Base-by-base conservation (phyloP, 331 rosid genomes). In the Saraca asoca region DNA sequence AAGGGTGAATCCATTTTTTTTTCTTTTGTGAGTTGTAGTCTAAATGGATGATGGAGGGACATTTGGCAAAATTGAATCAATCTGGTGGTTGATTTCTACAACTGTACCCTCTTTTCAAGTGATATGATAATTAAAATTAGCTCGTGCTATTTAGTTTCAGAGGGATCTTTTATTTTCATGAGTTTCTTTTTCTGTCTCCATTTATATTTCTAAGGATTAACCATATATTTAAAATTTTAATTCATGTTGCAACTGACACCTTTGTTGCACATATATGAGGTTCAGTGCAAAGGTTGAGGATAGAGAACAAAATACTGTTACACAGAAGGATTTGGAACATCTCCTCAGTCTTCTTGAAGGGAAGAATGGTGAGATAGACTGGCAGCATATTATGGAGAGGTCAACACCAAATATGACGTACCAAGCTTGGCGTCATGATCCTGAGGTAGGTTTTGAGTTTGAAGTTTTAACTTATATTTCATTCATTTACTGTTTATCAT, bases 341-440 rank as follows among this genome's bases (percentile, higher is more conserved):
- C 81, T 94, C 58, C 75, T 86, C 54, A 79, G 83, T 62, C 85
- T 94, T 61, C 85, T 90, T 48, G 86, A 84, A 76, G 95, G 95
- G 58, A 86, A 81, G 61, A 85, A 71, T 60, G 88, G 86, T 62
- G 91, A 80, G 78, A 79, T 80, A 79, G 97, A 94, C 63, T 90
- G 99, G 97, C 99, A 94, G 69, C 69, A 73, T 79, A 65, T 90
- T 84, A 86, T 94, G 99, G 89, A 84, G 61, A 86, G 79, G 70
- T 86, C 96, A 33, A 90, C 95, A 59, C 80, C 85, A 33, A 85
- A 73, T 64, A 81, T 94, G 83, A 78, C 88, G 17, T 94, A 94
- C 79, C 87, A 88, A 75, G 97, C 96, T 35, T 94, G 97, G 99
- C 97, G 97, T 68, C 87, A 83, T 79, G 97, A 94, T 37, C 96